These are phyloP conservation scores for Angomonas ambiguus DNA, from an alignment of 208 protist genomes.

Conservation along the genomic window DNA sequence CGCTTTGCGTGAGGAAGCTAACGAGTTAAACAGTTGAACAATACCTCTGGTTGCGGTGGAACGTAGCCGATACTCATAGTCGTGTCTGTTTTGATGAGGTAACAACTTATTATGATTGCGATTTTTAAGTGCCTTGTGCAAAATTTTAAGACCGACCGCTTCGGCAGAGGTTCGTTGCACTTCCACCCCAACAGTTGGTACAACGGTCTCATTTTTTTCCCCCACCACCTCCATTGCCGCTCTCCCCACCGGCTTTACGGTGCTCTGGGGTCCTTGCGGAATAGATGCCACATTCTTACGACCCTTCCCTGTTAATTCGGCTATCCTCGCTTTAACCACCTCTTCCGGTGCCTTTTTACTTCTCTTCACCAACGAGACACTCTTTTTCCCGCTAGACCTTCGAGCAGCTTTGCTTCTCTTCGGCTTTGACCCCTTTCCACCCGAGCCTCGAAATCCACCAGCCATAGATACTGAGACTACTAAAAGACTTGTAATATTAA, in stretches of 20 bases:
- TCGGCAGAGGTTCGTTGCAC: constrained; percentile 25
- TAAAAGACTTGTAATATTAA: neutral
- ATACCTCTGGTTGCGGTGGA: constrained; percentile 76
- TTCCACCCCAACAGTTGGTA: neutral
- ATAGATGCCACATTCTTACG: neutral
- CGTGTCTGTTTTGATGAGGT: constrained; percentile 67
- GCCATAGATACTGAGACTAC: constrained; percentile 39
- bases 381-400: constrained; percentile 47
- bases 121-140: constrained; percentile 69
- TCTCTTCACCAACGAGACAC: constrained; percentile 62
- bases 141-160: constrained; percentile 60
- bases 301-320: constrained; percentile 42
- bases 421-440: constrained; percentile 56
- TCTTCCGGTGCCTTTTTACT: constrained; percentile 57
- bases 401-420: constrained; percentile 51
- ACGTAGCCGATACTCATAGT: constrained; percentile 88
- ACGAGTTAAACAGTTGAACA: constrained; percentile 85
- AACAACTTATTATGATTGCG: constrained; percentile 78
- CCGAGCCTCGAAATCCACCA: constrained; percentile 72
- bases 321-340: constrained; percentile 55
- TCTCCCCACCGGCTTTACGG: constrained; percentile 39
- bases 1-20: constrained; percentile 73
- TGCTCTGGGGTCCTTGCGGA: neutral
- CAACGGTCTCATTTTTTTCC: constrained; percentile 28
- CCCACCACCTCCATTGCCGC: constrained; percentile 65